phyloP scores from a whole-genome alignment of 2,329 filamentous ascomycete genomes.

The Colletotrichum eremochloae region DNA sequence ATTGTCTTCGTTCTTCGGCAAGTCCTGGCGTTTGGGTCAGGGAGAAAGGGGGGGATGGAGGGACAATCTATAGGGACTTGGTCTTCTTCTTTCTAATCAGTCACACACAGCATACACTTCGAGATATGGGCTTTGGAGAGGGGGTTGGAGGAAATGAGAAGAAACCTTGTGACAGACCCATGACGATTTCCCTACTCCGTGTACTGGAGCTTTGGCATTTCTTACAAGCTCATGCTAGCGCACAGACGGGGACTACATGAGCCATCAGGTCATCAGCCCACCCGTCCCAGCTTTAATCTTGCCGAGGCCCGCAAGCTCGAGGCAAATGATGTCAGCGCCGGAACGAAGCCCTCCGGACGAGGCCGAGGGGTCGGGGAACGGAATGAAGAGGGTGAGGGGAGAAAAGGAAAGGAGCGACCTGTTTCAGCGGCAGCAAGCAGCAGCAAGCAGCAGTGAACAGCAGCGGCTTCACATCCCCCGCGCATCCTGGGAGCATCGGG shows the following conservation, averaged over 20 bases:
- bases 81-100: constrained; percentile 2
- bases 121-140: background rate
- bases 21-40: constrained; percentile 31
- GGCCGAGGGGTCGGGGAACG: background rate
- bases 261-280: background rate
- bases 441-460: background rate
- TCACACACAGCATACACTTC: constrained; percentile 34
- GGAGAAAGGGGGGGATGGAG: background rate
- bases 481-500: background rate
- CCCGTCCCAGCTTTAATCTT: background rate
- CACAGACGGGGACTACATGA: background rate
- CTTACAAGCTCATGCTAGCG: background rate
- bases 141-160: background rate
- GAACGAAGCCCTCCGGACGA: background rate
- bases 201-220: background rate
- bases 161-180: background rate
- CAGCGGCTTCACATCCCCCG: background rate
- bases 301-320: background rate
- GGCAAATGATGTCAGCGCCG: background rate
- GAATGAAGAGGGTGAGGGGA: background rate
- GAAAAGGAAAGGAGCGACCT: background rate
- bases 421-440: background rate
- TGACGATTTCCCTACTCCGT: background rate
- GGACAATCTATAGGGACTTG: background rate
- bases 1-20: constrained; percentile 9